These are phyloP conservation scores for Erysiphe pulchra DNA, from an alignment of 2,329 filamentous ascomycete species.

Conservation along the genomic window DNA sequence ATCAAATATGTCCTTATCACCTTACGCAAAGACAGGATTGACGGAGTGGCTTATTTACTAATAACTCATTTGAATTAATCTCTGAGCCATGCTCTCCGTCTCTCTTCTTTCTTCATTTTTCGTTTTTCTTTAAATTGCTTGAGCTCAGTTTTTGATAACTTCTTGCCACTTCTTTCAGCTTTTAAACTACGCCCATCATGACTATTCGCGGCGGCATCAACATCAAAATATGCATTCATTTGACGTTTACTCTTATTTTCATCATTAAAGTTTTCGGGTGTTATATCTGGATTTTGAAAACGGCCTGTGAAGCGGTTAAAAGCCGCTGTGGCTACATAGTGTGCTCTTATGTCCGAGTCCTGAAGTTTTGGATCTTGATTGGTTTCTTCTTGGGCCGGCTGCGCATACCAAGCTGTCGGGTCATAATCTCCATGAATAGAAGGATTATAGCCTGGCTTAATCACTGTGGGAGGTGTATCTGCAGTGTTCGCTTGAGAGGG, in stretches of 20 bases:
- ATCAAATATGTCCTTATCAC: too few relatives aligned
- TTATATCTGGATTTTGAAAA: slow-evolving; percentile 44
- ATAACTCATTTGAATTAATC: slow-evolving; percentile 27
- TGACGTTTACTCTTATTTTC: slow-evolving; percentile 71
- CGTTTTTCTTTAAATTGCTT: slow-evolving; percentile 83
- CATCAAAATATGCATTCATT: slow-evolving; percentile 88
- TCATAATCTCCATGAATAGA: slow-evolving; percentile 94
- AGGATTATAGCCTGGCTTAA: slow-evolving; percentile 56
- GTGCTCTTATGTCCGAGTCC: slow-evolving; percentile 17
- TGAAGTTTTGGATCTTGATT: slow-evolving; percentile 6
- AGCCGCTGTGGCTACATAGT: slow-evolving; percentile 42
- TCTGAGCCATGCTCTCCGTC: slow-evolving; percentile 68
- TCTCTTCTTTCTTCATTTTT: slow-evolving; percentile 76
- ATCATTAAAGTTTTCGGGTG: slow-evolving; percentile 55
- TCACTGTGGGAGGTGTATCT: slow-evolving; percentile 9
- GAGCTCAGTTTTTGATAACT: slow-evolving; percentile 60
- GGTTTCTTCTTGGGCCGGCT: slow-evolving; percentile 21
- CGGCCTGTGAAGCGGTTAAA: slow-evolving; percentile 83
- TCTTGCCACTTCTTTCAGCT: slow-evolving; percentile 69
- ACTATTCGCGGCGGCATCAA: slow-evolving; percentile 73
- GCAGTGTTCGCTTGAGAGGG: slow-evolving; percentile 8
- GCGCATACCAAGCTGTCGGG: slow-evolving; percentile 80
- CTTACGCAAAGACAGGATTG: too few relatives aligned
- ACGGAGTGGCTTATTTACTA: too few relatives aligned
- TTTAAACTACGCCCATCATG: slow-evolving; percentile 80